A percentile compares a stretch with the other conserved stretches of the same genome.
These are phyloP conservation scores for Pyrenula massariospora DNA, from an alignment of 495 filamentous ascomycete genomes.

Conservation along the genomic window DNA sequence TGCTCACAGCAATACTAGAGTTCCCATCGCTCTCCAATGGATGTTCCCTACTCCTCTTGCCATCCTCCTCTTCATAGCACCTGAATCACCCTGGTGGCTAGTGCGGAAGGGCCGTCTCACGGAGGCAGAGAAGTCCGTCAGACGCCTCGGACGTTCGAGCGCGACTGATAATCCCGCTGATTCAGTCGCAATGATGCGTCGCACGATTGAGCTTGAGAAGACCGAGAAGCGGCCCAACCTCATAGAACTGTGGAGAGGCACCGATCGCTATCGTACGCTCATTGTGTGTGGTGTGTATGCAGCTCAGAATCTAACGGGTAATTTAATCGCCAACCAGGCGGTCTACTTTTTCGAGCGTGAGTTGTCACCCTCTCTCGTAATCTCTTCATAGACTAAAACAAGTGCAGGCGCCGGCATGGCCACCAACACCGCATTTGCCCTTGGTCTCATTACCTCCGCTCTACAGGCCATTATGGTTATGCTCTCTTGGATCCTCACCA, in stretches of 20 bases:
- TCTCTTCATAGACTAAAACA: neutral
- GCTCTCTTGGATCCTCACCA: conserved; percentile 18
- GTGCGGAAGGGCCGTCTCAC: too few relatives aligned
- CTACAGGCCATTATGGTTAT: conserved; percentile 21
- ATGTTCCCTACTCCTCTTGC: too few relatives aligned
- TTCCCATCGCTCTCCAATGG: conserved; percentile 37
- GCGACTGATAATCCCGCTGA: conserved; percentile 42
- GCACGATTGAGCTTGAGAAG: conserved; percentile 56
- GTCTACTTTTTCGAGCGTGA: conserved; percentile 17
- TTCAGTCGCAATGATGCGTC: conserved; percentile 62
- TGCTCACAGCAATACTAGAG: conserved; percentile 20
- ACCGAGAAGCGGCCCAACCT: conserved; percentile 44
- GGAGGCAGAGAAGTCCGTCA: conserved; percentile 50
- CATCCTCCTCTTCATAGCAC: too few relatives aligned
- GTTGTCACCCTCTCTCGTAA: neutral
- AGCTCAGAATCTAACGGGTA: conserved; percentile 23
- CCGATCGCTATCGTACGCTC: too few relatives aligned
- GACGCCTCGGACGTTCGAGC: conserved; percentile 49
- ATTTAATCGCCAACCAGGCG: too few relatives aligned
- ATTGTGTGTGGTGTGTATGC: conserved; percentile 48
- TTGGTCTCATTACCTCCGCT: conserved; percentile 23
- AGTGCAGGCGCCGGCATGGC: conserved; percentile 16
- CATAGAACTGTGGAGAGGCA: conserved; percentile 55
- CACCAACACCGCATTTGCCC: conserved; percentile 19
- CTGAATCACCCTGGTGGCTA: too few relatives aligned